Evolutionary conservation across 805 yeast genomes (phyloP), one percentile per base, ranked within the genome.

Genomic region (Tetrapisispora taiwanensis): DNA sequence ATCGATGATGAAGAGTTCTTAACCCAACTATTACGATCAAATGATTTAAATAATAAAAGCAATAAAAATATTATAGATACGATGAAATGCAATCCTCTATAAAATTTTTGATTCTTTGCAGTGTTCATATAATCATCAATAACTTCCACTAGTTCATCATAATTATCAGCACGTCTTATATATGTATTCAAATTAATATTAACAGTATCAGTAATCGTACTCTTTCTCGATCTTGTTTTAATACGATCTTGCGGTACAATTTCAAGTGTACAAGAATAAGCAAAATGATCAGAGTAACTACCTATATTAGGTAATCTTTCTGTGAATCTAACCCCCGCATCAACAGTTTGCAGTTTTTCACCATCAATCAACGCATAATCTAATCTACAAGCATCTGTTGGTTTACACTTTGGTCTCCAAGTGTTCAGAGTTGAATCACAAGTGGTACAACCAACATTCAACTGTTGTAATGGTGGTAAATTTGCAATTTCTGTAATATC

Each of bases 251-350:
- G 18, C 17, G 45, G 42, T 12, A 44, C 18, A 31, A 70, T 46
- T 39, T 67, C 58, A 35, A 77, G 52, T 1, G 69, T 63, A 35
- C 77, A 71, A 1, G 72, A 54, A 54, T 82, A 84, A 0, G 90
- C 98, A 70, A 92, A 92, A 67, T 92, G 98, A 58, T 92, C 98
- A 0, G 96, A 86, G 49, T 75, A 81, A 4, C 95, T 83, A 24
- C 94, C 87, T 1, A 84, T 69, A 1, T 67, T 71, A 0, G 84
- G 81, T 8, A 85, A 65, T 19, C 60, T 56, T 38, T 85, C 95
- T 1, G 87, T 79, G 56, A 92, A 89, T 26, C 71, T 72, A 1
- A 88, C 96, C 7, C 70, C 62, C 0, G 94, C 88, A n/a, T 69
- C 70, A 1, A 73, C 47, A 0, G 87, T 81, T 2, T 52, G 59